Base-by-base conservation (phyloP, 768 basidiomycete species). In the Mycena alexandri region DNA sequence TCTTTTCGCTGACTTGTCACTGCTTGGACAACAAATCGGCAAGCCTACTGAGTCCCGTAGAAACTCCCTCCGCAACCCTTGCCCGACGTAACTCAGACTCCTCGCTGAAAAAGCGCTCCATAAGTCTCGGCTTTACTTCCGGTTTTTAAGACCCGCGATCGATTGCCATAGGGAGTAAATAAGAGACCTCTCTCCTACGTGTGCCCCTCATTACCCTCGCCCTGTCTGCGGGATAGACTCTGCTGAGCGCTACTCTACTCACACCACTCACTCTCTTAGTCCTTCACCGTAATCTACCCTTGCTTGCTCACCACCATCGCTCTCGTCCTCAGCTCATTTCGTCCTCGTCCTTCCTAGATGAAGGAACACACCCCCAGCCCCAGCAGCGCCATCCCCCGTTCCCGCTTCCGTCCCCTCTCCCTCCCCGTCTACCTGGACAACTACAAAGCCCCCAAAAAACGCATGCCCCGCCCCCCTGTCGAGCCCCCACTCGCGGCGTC, bases 351-450 rank as follows among this genome's bases (percentile, higher is more conserved):
- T 16, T 19, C 25, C 46, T 11, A 12, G 46, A 70, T 70, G 69
- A 66, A 70, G 51, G 68, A 61, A 41, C 47, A 43, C 10, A 53
- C 53, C 36, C 19, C 38, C 43, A 41, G 60, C 46, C 41, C 58
- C 17, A 50, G 16, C 13, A 46, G 14, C 42, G 13, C 48, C 17
- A 13, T 58, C 44, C 55, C 69, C 6, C 65, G 69, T 29, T 66
- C 61, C 29, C 69, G 69, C 44, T 67, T 67, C 57, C 65, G 69
- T 17, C 69, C 69, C 13, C 34, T 70, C 56, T 70, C 69, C 33
- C 24, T 70, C 4, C 69, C 69, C 11, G 60, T 60, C 52, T 56
- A 67, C 46, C 69, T 70, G 36, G 69, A 70, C 34, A 36, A 12
- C 58, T 64, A 63, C 61, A 67, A 46, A 33, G 17, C 16, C 24